Conservation (phyloP, 2,329 filamentous ascomycete species). For the Sclerotiophoma versabilis region DNA sequence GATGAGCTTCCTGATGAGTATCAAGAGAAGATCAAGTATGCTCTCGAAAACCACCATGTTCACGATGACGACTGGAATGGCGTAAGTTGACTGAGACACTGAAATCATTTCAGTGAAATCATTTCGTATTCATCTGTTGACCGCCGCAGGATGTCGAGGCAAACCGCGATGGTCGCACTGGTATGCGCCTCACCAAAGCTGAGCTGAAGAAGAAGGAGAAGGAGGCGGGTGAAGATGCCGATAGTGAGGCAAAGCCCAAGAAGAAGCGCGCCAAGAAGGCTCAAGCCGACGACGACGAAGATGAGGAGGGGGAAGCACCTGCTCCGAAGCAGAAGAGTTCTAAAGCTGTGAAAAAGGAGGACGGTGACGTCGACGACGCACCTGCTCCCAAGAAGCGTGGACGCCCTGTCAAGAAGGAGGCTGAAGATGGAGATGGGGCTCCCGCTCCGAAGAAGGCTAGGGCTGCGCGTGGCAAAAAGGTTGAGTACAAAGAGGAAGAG, state of each 20-base stretch:
- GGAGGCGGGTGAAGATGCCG: slow-evolving; percentile 32
- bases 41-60: slow-evolving; percentile 79
- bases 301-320: slow-evolving; percentile 36
- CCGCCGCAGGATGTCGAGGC: slow-evolving; percentile 70
- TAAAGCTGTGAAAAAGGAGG: slow-evolving; percentile 14
- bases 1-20: slow-evolving; percentile 75
- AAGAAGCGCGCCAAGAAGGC: slow-evolving; percentile 51
- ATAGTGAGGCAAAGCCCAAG: slow-evolving; percentile 47
- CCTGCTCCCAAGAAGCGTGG: slow-evolving; percentile 43
- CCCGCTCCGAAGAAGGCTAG: slow-evolving; percentile 42
- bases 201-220: slow-evolving; percentile 44
- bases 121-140: slow-evolving; percentile 6
- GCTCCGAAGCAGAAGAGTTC: slow-evolving; percentile 35
- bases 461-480: slow-evolving; percentile 32
- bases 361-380: slow-evolving; percentile 39
- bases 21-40: slow-evolving; percentile 76
- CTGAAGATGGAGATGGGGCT: slow-evolving; percentile 37
- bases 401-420: slow-evolving; percentile 35
- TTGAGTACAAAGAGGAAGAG: slow-evolving; percentile 36
- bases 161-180: slow-evolving; percentile 72
- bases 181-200: slow-evolving; percentile 60
- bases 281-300: slow-evolving; percentile 39
- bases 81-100: slow-evolving; percentile 62
- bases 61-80: slow-evolving; percentile 87
- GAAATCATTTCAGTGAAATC: neutral